Evolutionary conservation across 2,329 filamentous ascomycete species (phyloP).

Genomic region (Epichloe hybrida): DNA sequence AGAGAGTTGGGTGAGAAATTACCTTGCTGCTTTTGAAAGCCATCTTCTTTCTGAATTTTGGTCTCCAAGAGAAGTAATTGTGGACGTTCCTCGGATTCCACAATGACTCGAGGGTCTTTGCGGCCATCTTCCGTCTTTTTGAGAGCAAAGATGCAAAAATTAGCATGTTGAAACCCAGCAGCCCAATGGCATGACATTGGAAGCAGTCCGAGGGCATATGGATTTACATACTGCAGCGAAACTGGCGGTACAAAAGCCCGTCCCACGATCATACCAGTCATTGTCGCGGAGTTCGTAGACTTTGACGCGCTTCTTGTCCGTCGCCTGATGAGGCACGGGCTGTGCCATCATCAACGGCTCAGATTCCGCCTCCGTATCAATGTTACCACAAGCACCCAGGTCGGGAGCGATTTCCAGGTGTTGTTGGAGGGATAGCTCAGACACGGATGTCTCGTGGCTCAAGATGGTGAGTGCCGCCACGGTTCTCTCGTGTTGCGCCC

Average conservation of each 20-base stretch:
- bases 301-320: constrained; percentile 73
- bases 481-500: constrained; percentile 22
- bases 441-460: constrained; percentile 33
- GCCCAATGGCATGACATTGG: neutral
- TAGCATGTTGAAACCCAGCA: neutral
- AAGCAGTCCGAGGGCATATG: neutral
- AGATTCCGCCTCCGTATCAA: constrained; percentile 38
- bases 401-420: constrained; percentile 43
- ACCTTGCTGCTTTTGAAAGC: constrained; percentile 97
- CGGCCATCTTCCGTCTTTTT: constrained; percentile 42
- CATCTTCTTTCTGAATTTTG: constrained; percentile 82
- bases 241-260: constrained; percentile 80
- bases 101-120: constrained; percentile 77
- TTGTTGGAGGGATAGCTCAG: constrained; percentile 46
- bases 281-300: constrained; percentile 97
- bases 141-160: neutral
- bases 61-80: constrained; percentile 76
- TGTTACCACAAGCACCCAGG: constrained; percentile 35
- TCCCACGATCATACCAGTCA: constrained; percentile 98
- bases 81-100: constrained; percentile 87
- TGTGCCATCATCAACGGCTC: constrained; percentile 60
- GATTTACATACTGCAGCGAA: constrained; percentile 51
- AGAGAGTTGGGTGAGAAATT: constrained; percentile 16
- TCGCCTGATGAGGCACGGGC: constrained; percentile 53
- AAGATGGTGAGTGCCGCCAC: constrained; percentile 46